phyloP scores from a whole-genome alignment of 2,329 filamentous ascomycete species.

The Sphaerostilbella broomeana region DNA sequence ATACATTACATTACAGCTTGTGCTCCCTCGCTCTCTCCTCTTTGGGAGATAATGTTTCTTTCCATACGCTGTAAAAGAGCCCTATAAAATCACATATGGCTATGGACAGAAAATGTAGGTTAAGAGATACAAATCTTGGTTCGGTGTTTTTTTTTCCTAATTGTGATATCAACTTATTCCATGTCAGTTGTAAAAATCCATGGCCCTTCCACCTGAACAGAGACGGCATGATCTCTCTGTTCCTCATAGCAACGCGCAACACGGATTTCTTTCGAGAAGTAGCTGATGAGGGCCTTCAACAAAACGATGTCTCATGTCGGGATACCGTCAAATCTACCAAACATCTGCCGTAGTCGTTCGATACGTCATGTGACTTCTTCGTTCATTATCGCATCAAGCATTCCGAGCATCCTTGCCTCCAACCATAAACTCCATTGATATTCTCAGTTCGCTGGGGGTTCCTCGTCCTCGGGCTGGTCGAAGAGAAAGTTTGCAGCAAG shows the following conservation, averaged over 20 bases:
- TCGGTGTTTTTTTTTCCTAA: slow-evolving; percentile 7
- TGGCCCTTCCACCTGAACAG: not conserved
- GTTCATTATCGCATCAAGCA: slow-evolving; percentile 21
- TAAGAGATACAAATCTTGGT: slow-evolving; percentile 1
- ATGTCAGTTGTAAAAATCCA: slow-evolving; percentile 2
- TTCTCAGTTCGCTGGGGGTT: slow-evolving; percentile 42
- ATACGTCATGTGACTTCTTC: slow-evolving; percentile 13
- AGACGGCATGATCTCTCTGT: not conserved
- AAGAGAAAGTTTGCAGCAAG: slow-evolving; percentile 97
- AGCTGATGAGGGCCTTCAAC: slow-evolving; percentile 1
- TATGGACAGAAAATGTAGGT: not conserved
- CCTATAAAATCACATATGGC: too few species aligned
- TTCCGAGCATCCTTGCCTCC: slow-evolving; percentile 14
- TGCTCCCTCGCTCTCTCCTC: too few species aligned
- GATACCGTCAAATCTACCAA: slow-evolving; percentile 7
- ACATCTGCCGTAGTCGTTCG: not conserved
- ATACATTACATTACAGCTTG: too few species aligned
- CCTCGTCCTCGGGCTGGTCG: slow-evolving; percentile 87
- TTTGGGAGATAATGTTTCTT: too few species aligned
- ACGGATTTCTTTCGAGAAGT: not conserved
- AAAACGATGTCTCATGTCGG: slow-evolving; percentile 2
- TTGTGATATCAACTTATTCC: slow-evolving; percentile 7
- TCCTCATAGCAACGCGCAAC: not conserved
- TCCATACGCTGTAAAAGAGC: too few species aligned
- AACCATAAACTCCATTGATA: slow-evolving; percentile 11